These are phyloP conservation scores for Leptodermis oblonga DNA, from an alignment of 257 asterid species.

Conservation along the genomic window DNA sequence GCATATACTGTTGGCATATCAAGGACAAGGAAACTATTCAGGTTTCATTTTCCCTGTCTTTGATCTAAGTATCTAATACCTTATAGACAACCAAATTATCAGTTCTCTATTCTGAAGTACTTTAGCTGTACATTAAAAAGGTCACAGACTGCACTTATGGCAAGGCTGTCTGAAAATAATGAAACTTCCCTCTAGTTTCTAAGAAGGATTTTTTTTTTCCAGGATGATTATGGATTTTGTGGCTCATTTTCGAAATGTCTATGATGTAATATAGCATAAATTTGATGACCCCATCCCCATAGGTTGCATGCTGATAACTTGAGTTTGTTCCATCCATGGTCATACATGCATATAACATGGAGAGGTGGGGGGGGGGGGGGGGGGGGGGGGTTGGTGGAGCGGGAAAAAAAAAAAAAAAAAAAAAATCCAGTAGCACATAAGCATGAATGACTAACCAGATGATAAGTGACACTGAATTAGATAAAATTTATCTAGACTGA, in stretches of 20 bases:
- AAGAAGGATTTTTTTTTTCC: not conserved
- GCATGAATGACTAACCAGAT: not conserved
- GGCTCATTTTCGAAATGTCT: not conserved
- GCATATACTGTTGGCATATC: not conserved
- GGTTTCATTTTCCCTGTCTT: not conserved
- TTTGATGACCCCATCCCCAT: not conserved
- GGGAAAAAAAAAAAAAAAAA: too few species aligned
- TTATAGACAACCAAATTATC: not conserved
- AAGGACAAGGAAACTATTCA: not conserved
- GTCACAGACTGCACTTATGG: not conserved
- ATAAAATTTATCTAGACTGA: not conserved
- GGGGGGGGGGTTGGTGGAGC: too few species aligned
- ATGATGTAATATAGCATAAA: not conserved
- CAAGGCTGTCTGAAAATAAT: constrained; percentile 1
- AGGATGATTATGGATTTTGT: not conserved
- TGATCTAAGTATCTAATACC: not conserved
- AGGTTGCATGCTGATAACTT: not conserved
- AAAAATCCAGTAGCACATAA: not conserved
- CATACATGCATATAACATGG: not conserved
- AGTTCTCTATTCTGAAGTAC: not conserved
- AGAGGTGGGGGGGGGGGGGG: not conserved
- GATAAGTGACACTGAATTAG: not conserved
- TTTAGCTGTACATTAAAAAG: not conserved
- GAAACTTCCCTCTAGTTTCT: not conserved
- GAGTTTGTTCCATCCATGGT: not conserved